Percentiles rank a stretch among this genome's conserved stretches.
Conservation (phyloP, 164 flowering plant genomes). For the Akebia trifoliata region DNA sequence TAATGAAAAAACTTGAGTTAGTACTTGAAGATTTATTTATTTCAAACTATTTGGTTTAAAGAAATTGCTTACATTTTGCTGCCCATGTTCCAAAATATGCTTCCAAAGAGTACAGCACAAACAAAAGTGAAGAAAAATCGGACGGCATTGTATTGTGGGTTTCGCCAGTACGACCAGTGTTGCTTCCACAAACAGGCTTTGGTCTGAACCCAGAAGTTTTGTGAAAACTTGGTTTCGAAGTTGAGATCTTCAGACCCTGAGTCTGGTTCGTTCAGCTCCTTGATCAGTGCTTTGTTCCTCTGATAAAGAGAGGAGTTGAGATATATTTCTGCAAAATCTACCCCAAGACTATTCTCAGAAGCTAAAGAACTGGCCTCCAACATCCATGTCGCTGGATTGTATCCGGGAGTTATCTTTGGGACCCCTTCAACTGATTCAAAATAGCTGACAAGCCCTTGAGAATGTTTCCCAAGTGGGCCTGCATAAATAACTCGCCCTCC, state of each 20-base stretch:
- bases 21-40: background rate
- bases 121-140: constrained; percentile 26
- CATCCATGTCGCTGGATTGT: constrained; percentile 93
- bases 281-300: constrained; percentile 34
- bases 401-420: constrained; percentile 56
- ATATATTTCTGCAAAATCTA: constrained; percentile 71
- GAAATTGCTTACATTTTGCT: constrained; percentile 21
- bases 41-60: background rate
- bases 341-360: constrained; percentile 48
- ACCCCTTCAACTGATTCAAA: constrained; percentile 78
- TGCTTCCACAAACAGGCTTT: constrained; percentile 38
- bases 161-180: constrained; percentile 32
- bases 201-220: constrained; percentile 21
- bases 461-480: constrained; percentile 77
- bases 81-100: constrained; percentile 34
- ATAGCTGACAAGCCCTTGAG: constrained; percentile 68
- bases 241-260: constrained; percentile 26
- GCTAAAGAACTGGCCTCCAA: constrained; percentile 75
- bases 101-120: constrained; percentile 23
- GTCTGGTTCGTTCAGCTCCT: constrained; percentile 17
- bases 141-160: constrained; percentile 28
- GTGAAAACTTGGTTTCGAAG: constrained; percentile 24
- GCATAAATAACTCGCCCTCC: constrained; percentile 94
- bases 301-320: constrained; percentile 49
- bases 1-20: background rate